Base-by-base conservation (phyloP, 257 asterid genomes). In the Euphrasia confusa region DNA sequence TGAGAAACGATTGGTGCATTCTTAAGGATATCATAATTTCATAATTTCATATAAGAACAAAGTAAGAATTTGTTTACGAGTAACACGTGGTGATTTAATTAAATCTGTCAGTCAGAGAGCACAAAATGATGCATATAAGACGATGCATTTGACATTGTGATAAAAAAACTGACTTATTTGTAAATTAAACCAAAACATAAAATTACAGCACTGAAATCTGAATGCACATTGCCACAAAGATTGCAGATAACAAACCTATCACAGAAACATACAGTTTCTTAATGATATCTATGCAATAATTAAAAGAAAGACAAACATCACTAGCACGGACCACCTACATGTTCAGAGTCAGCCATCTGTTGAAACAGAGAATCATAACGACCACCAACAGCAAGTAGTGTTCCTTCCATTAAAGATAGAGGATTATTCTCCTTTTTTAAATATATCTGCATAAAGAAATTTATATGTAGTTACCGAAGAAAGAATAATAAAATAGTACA, bases 371-470 rank as follows among this genome's bases (percentile, higher is more conserved):
- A 70, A 81, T 92, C 98, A 76, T 92, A 88, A 58, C 98, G 96
- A 65, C 98, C 98, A 73, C 98, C 98, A 76, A 84, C 83, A 42
- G 97, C 94, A 61, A 92, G 95, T 71, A 92, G 83, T 40, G 89
- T 84, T 72, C 98, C 98, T 76, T 92, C 98, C 75, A 68, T 71
- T 11, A 77, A 75, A 58, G 93, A 71, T 54, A 83, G 81, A 72
- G 84, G 77, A 75, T 14, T 84, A 69, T 74, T 73, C 62, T 82
- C 84, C 72, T 80, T 89, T 64, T 86, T 81, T 32, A 86, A 72
- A 76, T 86, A 92, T 72, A 92, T 75, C 98, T 91, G 84, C 76
- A 72, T 27, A 58, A 57, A 37, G 60, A 63, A 70, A 61, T 26
- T 40, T 45, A 67, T 24, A 21, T 21, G 24, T 21, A 60, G 18